Conservation (phyloP, 495 filamentous ascomycete species). For the Filosporella fistucella region DNA sequence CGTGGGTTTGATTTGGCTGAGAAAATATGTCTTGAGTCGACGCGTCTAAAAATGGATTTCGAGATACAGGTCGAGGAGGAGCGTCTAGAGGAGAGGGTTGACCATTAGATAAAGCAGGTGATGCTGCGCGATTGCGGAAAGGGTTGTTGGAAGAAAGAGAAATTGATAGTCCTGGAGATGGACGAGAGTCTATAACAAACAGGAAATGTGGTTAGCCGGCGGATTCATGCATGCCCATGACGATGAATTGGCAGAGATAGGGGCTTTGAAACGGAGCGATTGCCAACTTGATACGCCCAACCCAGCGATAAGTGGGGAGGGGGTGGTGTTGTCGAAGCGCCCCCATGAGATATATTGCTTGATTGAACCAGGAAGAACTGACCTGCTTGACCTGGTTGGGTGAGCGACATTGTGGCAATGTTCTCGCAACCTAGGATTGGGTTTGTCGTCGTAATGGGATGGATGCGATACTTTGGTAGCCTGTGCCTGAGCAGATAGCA, state of each 20-base stretch:
- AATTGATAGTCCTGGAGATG: constrained; percentile 48
- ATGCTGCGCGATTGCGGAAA: constrained; percentile 86
- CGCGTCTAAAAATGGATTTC: constrained; percentile 89
- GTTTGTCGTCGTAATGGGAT: constrained; percentile 5
- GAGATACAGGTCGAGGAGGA: constrained; percentile 68
- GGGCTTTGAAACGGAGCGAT: constrained; percentile 20
- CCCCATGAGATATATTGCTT: constrained; percentile 12
- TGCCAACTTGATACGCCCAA: constrained; percentile 20
- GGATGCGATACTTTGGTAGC: background rate
- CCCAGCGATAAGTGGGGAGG: constrained; percentile 22
- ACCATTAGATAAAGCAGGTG: constrained; percentile 41
- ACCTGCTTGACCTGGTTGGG: constrained; percentile 24
- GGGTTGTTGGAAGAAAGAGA: constrained; percentile 92
- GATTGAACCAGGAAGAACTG: constrained; percentile 11
- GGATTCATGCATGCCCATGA: constrained; percentile 21
- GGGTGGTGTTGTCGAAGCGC: constrained; percentile 17
- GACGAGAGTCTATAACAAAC: constrained; percentile 20
- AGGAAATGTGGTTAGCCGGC: constrained; percentile 22
- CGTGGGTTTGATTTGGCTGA: constrained; percentile 17
- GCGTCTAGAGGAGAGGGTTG: constrained; percentile 41
- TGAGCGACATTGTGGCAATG: constrained; percentile 25
- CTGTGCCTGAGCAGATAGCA: too few species aligned
- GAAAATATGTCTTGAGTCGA: constrained; percentile 28
- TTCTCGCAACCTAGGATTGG: constrained; percentile 12
- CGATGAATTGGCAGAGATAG: constrained; percentile 1